A percentile compares a stretch with the other conserved stretches of the same genome.
These are phyloP conservation scores for Trichoderma sp. DNA, from an alignment of 2,329 filamentous ascomycete genomes.

Conservation along the genomic window DNA sequence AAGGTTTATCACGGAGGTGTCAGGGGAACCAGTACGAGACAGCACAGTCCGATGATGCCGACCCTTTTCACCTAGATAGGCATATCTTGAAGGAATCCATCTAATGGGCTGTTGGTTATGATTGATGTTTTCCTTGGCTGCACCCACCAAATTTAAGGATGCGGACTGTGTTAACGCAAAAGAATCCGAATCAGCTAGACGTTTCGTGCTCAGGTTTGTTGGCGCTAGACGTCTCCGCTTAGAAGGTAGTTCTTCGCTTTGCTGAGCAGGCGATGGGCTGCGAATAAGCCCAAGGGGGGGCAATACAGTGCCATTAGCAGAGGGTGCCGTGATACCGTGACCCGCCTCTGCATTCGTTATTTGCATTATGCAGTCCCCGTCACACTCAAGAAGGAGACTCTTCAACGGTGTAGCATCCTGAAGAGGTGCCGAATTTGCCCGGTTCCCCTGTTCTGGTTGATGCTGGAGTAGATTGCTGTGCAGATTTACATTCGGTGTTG, in stretches of 20 bases:
- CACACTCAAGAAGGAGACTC: neutral
- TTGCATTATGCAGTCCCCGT: neutral
- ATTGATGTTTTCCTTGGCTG: neutral
- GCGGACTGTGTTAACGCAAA: slow-evolving; percentile 16
- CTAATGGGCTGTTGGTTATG: too few relatives aligned
- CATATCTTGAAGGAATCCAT: slow-evolving; percentile 18
- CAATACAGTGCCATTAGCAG: neutral
- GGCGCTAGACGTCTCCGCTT: slow-evolving; percentile 32
- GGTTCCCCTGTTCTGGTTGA: neutral
- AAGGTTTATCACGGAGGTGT: slow-evolving; percentile 25
- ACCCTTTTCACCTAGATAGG: slow-evolving; percentile 38
- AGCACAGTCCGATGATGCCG: slow-evolving; percentile 28
- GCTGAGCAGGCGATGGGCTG: neutral
- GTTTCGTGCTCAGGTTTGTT: slow-evolving; percentile 22
- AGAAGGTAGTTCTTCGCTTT: slow-evolving; percentile 17
- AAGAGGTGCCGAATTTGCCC: neutral
- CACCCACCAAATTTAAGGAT: neutral
- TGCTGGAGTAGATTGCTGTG: neutral
- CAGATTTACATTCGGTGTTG: neutral
- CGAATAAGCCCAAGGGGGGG: neutral
- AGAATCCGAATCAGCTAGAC: neutral
- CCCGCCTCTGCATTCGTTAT: neutral
- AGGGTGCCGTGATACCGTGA: neutral
- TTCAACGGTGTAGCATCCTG: neutral
- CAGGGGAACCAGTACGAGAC: slow-evolving; percentile 25